Base-by-base conservation (phyloP, 805 yeast genomes). In the Wickerhamiella qilinensis region DNA sequence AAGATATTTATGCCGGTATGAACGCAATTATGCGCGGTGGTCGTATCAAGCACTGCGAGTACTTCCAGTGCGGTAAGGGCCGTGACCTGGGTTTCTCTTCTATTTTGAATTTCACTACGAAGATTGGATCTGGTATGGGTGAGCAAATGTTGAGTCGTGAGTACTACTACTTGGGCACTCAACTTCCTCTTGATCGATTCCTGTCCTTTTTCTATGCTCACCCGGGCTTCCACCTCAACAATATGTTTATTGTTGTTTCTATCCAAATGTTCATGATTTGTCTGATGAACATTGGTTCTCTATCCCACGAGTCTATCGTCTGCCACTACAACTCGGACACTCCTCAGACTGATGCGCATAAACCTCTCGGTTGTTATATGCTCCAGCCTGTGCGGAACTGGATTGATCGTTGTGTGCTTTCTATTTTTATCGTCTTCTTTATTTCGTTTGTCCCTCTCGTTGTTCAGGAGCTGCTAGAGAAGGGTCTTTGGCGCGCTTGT, bases 61-160 rank as follows among this genome's bases (percentile, higher is more conserved):
- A 79, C 58, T 85, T 75, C 59, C 97, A 88, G 57, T 88, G 97
- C 60, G 97, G 97, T 24, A 88, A 88, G 56, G 97, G 97, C 0
- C 69, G 97, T 56, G 97, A 88, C 62, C 62, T 88, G 39, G 97
- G 97, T 2, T 88, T 88, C 60, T 79, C 85, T 1, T 82, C 95
- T 0, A 85, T 88, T 46, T 64, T 88, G 48, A 88, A 86, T 54
- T 88, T 88, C 63, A 88, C 95, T 0, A 79, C 94, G 2, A 88
- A 88, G 60, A 86, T 88, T 54, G 97, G 97, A 2, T 91, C 94
- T 32, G 97, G 97, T 37, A 88, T 88, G 97, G 97, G 97, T 7
- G 97, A 88, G 55, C 97, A 88, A 57, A 70, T 86, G 57, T 60
- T 88, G 25, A 83, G 94, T 4, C 69, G 97, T 51, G 97, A 88